phyloP scores from a whole-genome alignment of 2,329 filamentous ascomycete species.

The Fusarium bulbicola region DNA sequence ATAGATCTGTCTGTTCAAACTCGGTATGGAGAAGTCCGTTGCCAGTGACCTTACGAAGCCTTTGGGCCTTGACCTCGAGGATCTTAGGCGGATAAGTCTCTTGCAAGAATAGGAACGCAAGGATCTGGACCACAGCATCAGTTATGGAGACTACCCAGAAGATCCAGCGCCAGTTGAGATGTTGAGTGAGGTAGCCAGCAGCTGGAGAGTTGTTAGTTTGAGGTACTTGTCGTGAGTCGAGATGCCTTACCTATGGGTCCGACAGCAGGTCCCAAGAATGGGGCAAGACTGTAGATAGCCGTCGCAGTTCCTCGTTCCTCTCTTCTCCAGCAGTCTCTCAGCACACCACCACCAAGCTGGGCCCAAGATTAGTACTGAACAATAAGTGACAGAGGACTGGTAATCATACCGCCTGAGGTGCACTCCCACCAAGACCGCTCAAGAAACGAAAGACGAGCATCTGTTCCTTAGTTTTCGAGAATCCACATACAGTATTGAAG shows the following conservation, averaged over 20 bases:
- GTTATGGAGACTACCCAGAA: constrained; percentile 55
- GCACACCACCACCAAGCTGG: constrained; percentile 53
- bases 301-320: constrained; percentile 50
- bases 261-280: constrained; percentile 55
- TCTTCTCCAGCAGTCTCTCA: constrained; percentile 58
- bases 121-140: constrained; percentile 46
- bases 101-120: constrained; percentile 50
- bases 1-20: constrained; percentile 40
- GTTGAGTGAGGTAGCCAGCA: constrained; percentile 52
- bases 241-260: constrained; percentile 50
- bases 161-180: constrained; percentile 55
- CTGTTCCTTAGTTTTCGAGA: constrained; percentile 55
- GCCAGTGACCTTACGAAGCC: constrained; percentile 42
- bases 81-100: constrained; percentile 52
- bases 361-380: no score
- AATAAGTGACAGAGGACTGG: no score
- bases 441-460: constrained; percentile 61
- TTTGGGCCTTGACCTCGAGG: constrained; percentile 41
- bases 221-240: rapidly evolving
- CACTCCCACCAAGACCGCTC: constrained; percentile 56
- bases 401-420: constrained; percentile 54
- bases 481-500: constrained; percentile 63
- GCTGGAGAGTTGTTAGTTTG: constrained; percentile 27
- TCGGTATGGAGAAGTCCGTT: constrained; percentile 43
- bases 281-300: constrained; percentile 49